Base-by-base conservation (phyloP, 2,329 filamentous ascomycete genomes). In the Aaosphaeria arxii region DNA sequence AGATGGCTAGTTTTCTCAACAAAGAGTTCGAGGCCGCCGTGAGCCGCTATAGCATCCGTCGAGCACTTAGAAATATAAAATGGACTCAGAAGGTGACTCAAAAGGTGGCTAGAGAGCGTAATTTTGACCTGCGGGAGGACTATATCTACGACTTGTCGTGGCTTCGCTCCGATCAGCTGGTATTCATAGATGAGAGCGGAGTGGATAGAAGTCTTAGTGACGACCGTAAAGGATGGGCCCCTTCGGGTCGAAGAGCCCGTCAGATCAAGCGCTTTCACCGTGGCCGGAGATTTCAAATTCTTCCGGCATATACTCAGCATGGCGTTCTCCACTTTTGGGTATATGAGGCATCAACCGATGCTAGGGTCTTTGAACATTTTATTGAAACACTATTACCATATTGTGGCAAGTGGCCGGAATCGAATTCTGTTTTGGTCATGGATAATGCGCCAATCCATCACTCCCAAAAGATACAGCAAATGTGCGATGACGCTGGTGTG, bases 401-500 rank as follows among this genome's bases (percentile, higher is more conserved):
- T 38, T 71, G 63, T 49, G 53, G 63, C 24, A 59, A 48, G 49
- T 71, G 52, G 48, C 67, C 61, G 30, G 59, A 69, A 51, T 61
- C 56, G 33, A 67, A 65, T 43, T 71, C 64, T 9, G 63, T 72
- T 7, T 54, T 71, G 5, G 51, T 70, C 6, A 70, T 71, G 53
- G 67, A 71, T 46, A 71, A 69, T 52, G 62, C 44, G n/a, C 65
- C 62, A 11, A 63, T 63, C 43, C 59, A 71, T 53, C 47, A 54
- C 31, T 61, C 50, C 38, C 54, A 68, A n/a, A 53, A 55, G 40
- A 54, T 70, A 35, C 13, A 57, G 45, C 41, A 64, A 46, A 53
- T 71, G 56, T 71, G 63, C 52, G 35, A 44, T 36, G 52, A 60
- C 6, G 61, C 59, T 36, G 58, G 67, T 32, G 66, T 70, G 30